phyloP scores from a whole-genome alignment of 345 rosid genomes.

The Toxicodendron radicans region DNA sequence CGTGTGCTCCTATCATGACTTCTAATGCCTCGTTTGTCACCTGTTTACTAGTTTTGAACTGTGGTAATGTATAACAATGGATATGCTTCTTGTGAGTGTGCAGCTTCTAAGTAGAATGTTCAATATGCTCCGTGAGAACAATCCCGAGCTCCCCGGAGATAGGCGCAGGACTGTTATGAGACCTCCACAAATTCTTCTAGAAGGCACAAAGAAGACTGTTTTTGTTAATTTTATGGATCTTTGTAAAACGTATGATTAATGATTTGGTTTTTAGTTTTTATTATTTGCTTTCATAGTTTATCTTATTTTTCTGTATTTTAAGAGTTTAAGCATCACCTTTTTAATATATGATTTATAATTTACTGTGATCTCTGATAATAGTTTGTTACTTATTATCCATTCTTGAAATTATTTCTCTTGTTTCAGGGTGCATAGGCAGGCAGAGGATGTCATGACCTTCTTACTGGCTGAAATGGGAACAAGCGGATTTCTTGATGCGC shows the following conservation, averaged over 20 bases:
- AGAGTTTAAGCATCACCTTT: neutral
- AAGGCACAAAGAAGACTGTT: constrained; percentile 97
- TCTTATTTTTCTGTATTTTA: neutral
- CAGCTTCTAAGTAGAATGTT: constrained; percentile 94
- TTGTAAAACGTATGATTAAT: constrained; percentile 68
- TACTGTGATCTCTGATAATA: neutral
- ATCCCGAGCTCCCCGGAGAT: constrained; percentile 96
- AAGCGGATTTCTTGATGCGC: constrained; percentile 44
- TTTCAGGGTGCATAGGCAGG: constrained; percentile 46
- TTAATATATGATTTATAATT: neutral
- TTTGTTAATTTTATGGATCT: constrained; percentile 97
- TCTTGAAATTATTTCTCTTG: neutral
- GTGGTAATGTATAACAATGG: no score
- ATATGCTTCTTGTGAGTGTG: neutral
- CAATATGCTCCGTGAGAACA: constrained; percentile 87
- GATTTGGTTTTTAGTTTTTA: neutral
- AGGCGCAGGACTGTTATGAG: constrained; percentile 97
- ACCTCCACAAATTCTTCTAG: constrained; percentile 97
- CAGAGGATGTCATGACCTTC: constrained; percentile 48
- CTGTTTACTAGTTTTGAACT: neutral
- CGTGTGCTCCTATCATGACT: neutral
- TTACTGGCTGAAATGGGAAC: constrained; percentile 48
- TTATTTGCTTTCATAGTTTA: no score
- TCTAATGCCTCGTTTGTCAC: neutral
- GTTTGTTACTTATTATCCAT: neutral